Evolutionary conservation across 1,139 yeast species (phyloP), one percentile per base, ranked within the genome.

Genomic region (Protomyces macrosporus): DNA sequence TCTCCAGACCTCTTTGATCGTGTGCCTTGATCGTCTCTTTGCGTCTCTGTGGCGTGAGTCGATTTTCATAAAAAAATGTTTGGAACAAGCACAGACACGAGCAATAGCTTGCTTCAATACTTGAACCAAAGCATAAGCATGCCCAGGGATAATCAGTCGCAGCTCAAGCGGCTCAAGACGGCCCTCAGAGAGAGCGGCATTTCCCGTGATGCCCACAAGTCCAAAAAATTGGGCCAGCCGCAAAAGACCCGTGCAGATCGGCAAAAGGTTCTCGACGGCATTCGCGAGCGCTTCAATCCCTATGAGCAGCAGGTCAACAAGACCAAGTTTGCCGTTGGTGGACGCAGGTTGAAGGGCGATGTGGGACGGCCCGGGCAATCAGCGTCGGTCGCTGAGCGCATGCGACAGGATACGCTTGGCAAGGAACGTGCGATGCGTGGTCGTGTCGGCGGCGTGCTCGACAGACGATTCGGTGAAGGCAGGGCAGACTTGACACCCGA

Each of bases 391-490:
- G 91, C 90, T 55, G 96, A 90, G 73, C 86, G 87, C 60, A 82
- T 60, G 57, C 82, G 97, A 76, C 79, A 78, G 70, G 77, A 78
- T 64, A 89, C 89, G 6, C 88, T 85, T 72, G 87, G 87, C 57
- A 82, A 83, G 40, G 86, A 83, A 69, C 82, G 81, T 74, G 75
- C 80, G 14, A 76, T 79, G 64, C 83, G 84, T 69, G 88, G 89
- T 68, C 87, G 83, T 72, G 84, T 82, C 37, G 97, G 98, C 60
- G 90, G 90, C 2, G 72, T 95, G 23, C 74, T 84, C 3, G 98
- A 95, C 78, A 81, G 90, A 70, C 84, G 98, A 75, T 93, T 95
- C 75, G 99, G 98, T 73, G 98, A 93, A 73, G 82, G 84, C 70
- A 86, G 89, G 75, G 78, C 82, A 42, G 77, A 81, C 58, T 73